Evolutionary conservation across 768 basidiomycete species (phyloP).

Genomic region (Wakefieldia striispora): DNA sequence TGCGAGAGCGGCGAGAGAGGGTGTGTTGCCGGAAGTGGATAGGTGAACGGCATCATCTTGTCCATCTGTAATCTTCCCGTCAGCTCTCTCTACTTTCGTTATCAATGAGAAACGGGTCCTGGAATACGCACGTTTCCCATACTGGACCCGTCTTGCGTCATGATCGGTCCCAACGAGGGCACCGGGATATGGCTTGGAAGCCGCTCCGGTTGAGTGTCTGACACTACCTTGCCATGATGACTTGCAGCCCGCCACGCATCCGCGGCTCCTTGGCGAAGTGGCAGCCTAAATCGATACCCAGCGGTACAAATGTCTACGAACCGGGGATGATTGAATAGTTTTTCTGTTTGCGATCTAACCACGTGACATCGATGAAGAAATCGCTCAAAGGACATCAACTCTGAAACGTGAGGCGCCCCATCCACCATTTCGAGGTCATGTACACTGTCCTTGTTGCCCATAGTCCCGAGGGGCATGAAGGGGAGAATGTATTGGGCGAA

Average conservation of each 20-base stretch:
- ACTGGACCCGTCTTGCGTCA: constrained; percentile 23
- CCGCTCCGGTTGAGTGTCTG: background rate
- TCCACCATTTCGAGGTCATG: constrained; percentile 33
- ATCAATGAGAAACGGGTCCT: background rate
- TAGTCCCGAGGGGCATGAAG: constrained; percentile 42
- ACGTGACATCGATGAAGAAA: constrained; percentile 44
- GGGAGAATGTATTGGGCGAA: constrained; percentile 44
- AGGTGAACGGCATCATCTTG: constrained; percentile 32
- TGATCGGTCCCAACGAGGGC: constrained; percentile 12
- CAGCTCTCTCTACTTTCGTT: background rate
- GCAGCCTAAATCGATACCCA: constrained; percentile 21
- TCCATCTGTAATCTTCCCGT: constrained; percentile 30
- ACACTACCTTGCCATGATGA: background rate
- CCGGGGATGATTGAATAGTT: constrained; percentile 39
- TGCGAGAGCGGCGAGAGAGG: constrained; percentile 20
- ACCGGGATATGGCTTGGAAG: background rate
- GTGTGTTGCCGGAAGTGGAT: constrained; percentile 25
- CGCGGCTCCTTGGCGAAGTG: constrained; percentile 17
- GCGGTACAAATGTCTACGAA: constrained; percentile 39
- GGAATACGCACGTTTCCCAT: constrained; percentile 38
- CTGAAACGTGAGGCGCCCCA: constrained; percentile 37
- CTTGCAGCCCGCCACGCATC: constrained; percentile 20
- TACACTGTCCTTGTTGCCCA: background rate
- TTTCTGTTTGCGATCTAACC: constrained; percentile 36
- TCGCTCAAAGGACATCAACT: constrained; percentile 42